These are phyloP conservation scores for Kluyveromyces wickerhamii DNA, from an alignment of 805 yeast species.

Conservation along the genomic window DNA sequence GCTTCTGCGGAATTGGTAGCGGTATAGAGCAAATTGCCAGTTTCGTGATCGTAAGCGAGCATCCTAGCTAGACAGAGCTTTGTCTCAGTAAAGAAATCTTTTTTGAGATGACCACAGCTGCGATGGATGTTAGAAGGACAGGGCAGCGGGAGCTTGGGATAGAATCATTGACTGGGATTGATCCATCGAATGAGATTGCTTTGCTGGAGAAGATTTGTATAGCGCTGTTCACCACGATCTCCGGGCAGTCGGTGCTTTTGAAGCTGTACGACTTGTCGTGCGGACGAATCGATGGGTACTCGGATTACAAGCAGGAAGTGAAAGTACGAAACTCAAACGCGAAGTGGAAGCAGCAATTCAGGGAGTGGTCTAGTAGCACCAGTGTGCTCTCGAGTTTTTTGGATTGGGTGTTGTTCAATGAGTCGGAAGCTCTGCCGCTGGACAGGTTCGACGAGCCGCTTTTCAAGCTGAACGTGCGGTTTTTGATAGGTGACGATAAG, in stretches of 20 bases:
- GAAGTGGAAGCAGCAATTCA: conserved; percentile 7
- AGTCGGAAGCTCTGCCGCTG: conserved; percentile 8
- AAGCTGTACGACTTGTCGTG: conserved; percentile 8
- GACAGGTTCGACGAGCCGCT: conserved; percentile 7
- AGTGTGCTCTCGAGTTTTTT: conserved; percentile 10
- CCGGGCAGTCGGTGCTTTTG: conserved; percentile 18
- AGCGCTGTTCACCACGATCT: conserved; percentile 20
- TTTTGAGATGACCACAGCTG: too few species aligned
- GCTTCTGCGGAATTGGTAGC: too few species aligned
- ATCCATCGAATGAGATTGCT: too few species aligned
- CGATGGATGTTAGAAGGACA: too few species aligned
- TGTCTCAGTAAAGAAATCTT: too few species aligned
- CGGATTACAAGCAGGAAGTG: conserved; percentile 7
- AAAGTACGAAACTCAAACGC: background rate
- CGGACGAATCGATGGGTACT: conserved; percentile 8
- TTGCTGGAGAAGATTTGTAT: too few species aligned
- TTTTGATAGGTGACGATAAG: conserved; percentile 8
- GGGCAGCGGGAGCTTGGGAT: too few species aligned
- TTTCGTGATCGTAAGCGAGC: too few species aligned
- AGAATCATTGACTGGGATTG: too few species aligned
- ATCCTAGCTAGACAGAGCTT: too few species aligned
- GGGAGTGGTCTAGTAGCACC: conserved; percentile 6
- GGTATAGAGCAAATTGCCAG: too few species aligned
- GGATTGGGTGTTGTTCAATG: conserved; percentile 12
- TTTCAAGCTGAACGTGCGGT: conserved; percentile 12